Evolutionary conservation across 2,329 filamentous ascomycete genomes (phyloP).

Genomic region (Aspergillus sp.): DNA sequence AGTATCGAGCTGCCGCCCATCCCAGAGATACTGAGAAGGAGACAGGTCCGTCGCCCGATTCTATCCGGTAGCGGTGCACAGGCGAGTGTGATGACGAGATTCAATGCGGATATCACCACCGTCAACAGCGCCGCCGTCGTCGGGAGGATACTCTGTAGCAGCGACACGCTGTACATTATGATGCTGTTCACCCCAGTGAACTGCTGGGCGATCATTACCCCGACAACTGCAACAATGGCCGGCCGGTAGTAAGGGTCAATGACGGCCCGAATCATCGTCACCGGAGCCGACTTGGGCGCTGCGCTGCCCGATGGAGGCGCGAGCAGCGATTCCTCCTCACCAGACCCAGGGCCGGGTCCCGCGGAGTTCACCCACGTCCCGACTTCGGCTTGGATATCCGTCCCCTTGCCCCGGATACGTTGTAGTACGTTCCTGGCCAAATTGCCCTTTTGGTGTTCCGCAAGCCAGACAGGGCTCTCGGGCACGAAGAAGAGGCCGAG

Average conservation of each 20-base stretch:
- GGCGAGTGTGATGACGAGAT: conserved; percentile 69
- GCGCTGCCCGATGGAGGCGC: conserved; percentile 47
- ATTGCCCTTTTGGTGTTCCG: conserved; percentile 51
- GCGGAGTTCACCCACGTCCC: conserved; percentile 45
- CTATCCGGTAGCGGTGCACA: conserved; percentile 80
- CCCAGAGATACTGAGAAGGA: conserved; percentile 71
- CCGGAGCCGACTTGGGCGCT: conserved; percentile 57
- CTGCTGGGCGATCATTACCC: conserved; percentile 88
- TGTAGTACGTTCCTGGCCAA: conserved; percentile 60
- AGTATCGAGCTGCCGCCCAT: conserved; percentile 72
- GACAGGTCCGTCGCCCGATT: conserved; percentile 75
- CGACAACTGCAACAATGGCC: conserved; percentile 72
- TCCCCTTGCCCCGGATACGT: conserved; percentile 61
- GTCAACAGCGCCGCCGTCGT: conserved; percentile 75
- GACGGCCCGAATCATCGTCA: conserved; percentile 58
- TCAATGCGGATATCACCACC: conserved; percentile 76
- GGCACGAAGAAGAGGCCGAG: conserved; percentile 65
- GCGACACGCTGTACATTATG: conserved; percentile 94
- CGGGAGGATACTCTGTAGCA: conserved; percentile 71
- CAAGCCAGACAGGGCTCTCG: conserved; percentile 83
- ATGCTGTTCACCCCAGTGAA: conserved; percentile 92
- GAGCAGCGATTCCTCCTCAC: conserved; percentile 65
- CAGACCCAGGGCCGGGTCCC: conserved; percentile 18
- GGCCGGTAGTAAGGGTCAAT: conserved; percentile 59
- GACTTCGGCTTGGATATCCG: conserved; percentile 65